Base-by-base conservation (phyloP, 108 stramenopile species). In the Fistulifera pelliculosa region DNA sequence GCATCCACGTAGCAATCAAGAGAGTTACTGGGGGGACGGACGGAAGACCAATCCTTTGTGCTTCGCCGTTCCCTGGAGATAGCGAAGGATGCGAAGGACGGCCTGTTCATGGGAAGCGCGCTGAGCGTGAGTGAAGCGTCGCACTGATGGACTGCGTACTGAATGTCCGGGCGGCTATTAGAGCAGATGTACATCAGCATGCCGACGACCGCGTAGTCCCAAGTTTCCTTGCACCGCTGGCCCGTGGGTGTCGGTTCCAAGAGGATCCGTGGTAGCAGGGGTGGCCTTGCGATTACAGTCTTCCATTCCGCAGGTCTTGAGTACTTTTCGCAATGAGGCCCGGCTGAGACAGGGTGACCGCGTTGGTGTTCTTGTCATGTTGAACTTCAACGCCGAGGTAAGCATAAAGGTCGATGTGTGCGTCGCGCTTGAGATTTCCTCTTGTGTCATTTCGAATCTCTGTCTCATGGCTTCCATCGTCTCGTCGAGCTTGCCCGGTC, bases 1-100 rank as follows among this genome's bases (percentile, higher is more conserved):
- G 66, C 57, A 59, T 77, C 67, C 7, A 65, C 64, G 56, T 56
- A 77, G n/a, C 56, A 54, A 15, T 76, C 69, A 40, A 76, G 47
- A 6, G 57, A 14, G 40, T 27, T 39, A 25, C 17, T 39, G 41
- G 4, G 26, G 2, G 22, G 38, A 55, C 6, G 69, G 61, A 1
- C 26, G 48, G 38, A 64, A 64, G 10, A 39, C 47, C 11, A 64
- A 60, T 5, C 71, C 71, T 16, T 56, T 49, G 6, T 73, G 58
- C 1, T 21, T 41, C 2, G n/a, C n/a, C n/a, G 63, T 62, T 24
- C 38, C 16, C 0, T 52, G 18, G 11, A 76, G 26, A 26, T 71
- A 66, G 52, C 52, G 52, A 18, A 13, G 11, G 27, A 53, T 53
- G 11, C 25, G 52, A 7, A 27, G 24, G 15, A 52, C 25, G 10